These are phyloP conservation scores for Anacardium occidentale DNA, from an alignment of 345 rosid genomes.

Conservation along the genomic window DNA sequence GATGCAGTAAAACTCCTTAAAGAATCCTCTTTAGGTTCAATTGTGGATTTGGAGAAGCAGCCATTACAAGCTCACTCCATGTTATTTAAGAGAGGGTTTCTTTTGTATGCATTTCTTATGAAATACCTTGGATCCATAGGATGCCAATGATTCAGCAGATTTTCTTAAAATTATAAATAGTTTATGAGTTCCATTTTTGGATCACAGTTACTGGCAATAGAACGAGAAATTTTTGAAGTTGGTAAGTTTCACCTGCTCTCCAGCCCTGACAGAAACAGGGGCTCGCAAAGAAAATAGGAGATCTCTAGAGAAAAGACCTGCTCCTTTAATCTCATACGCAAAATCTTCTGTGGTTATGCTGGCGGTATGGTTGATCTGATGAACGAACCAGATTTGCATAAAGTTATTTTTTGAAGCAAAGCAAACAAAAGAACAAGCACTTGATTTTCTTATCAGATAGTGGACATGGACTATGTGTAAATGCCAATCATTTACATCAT, in stretches of 20 bases:
- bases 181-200: neutral
- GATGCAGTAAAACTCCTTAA: neutral
- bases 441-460: neutral
- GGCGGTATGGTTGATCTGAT: conserved; percentile 84
- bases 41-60: neutral
- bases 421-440: neutral
- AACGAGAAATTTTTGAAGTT: conserved; percentile 20
- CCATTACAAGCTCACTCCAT: neutral
- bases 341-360: conserved; percentile 67
- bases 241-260: conserved; percentile 66
- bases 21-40: neutral
- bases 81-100: neutral
- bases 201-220: neutral
- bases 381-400: conserved; percentile 12
- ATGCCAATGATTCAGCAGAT: neutral
- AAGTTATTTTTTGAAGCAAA: conserved; percentile 16
- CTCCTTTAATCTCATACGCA: conserved; percentile 95
- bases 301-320: conserved; percentile 84
- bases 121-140: neutral
- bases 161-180: neutral
- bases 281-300: conserved; percentile 79
- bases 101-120: neutral
- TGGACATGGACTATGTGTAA: neutral
- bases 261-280: conserved; percentile 78
- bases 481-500: neutral